Conservation (phyloP, 1,139 yeast genomes). For the Debaryomycetaceae sp. region DNA sequence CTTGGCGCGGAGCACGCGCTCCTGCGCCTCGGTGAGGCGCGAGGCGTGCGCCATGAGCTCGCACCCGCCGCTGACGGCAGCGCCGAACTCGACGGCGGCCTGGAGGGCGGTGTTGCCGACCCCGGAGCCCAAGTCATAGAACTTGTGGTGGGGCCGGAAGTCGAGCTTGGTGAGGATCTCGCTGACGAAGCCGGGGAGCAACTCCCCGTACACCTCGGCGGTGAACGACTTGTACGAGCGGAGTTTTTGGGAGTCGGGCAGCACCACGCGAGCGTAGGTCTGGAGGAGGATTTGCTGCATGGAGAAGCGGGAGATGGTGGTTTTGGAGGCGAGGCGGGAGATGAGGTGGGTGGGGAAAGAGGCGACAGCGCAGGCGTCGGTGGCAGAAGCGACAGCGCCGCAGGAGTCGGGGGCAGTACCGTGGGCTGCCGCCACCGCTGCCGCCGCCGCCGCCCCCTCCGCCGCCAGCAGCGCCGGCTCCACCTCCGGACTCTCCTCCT, state of each 20-base stretch:
- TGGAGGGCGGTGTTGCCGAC: slow-evolving; percentile 91
- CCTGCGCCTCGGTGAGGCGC: slow-evolving; percentile 58
- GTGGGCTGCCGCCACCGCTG: neutral
- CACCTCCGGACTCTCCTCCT: slow-evolving; percentile 10
- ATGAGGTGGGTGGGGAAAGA: slow-evolving; percentile 20
- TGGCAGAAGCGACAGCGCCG: neutral
- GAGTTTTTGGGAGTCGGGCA: slow-evolving; percentile 65
- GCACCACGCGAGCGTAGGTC: slow-evolving; percentile 71
- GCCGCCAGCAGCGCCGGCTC: too few species aligned
- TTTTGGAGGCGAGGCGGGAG: slow-evolving; percentile 26
- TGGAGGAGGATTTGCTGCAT: slow-evolving; percentile 68
- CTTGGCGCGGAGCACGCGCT: slow-evolving; percentile 53
- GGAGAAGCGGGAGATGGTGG: slow-evolving; percentile 49
- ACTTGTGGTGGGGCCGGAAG: slow-evolving; percentile 49
- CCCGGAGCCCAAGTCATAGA: slow-evolving; percentile 88
- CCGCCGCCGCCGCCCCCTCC: too few species aligned
- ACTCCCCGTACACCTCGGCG: slow-evolving; percentile 87
- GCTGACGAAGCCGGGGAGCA: slow-evolving; percentile 73
- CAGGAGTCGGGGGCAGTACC: neutral
- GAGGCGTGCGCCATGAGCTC: slow-evolving; percentile 87
- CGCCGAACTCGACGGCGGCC: slow-evolving; percentile 85
- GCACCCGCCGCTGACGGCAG: slow-evolving; percentile 74
- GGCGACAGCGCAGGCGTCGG: slow-evolving; percentile 1
- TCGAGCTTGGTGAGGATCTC: slow-evolving; percentile 63
- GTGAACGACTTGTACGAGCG: slow-evolving; percentile 81